These are phyloP conservation scores for Erodium texanum DNA, from an alignment of 441 rosid genomes.

Conservation along the genomic window DNA sequence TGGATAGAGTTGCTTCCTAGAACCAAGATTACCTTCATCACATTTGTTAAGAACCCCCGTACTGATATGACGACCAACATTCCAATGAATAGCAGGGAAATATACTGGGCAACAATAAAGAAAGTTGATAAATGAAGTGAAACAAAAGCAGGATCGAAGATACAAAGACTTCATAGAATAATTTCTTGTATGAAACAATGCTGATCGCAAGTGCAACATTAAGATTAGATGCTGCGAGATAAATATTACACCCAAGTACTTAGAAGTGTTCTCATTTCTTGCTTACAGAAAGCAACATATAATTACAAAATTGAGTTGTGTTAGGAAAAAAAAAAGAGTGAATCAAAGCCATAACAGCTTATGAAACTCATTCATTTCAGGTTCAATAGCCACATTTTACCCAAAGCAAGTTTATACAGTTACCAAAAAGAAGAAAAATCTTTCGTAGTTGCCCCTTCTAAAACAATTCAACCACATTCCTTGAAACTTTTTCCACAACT, in stretches of 20 bases:
- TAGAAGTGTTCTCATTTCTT: no score
- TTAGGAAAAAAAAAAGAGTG: no score
- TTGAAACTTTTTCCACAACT: not conserved
- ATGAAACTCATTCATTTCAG: no score
- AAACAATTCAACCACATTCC: not conserved
- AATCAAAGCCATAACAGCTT: no score
- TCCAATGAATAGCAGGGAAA: conserved; percentile 89
- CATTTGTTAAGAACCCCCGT: conserved; percentile 86
- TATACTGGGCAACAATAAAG: conserved; percentile 48
- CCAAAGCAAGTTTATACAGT: not conserved
- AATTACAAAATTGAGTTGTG: no score
- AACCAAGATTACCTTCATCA: conserved; percentile 74
- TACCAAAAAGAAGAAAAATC: not conserved
- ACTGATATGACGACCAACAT: conserved; percentile 91
- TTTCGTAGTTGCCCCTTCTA: not conserved
- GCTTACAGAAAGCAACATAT: no score
- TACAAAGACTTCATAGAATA: not conserved
- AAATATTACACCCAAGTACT: not conserved
- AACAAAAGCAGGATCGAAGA: not conserved
- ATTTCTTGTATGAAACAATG: not conserved
- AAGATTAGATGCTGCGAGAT: not conserved
- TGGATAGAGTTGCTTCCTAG: not conserved
- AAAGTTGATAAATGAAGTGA: not conserved
- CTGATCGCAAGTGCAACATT: not conserved
- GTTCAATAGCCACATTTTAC: not conserved